Evolutionary conservation across 2,329 filamentous ascomycete species (phyloP), one percentile per base, ranked within the genome.

Genomic region (Macrophomina phaseolina): DNA sequence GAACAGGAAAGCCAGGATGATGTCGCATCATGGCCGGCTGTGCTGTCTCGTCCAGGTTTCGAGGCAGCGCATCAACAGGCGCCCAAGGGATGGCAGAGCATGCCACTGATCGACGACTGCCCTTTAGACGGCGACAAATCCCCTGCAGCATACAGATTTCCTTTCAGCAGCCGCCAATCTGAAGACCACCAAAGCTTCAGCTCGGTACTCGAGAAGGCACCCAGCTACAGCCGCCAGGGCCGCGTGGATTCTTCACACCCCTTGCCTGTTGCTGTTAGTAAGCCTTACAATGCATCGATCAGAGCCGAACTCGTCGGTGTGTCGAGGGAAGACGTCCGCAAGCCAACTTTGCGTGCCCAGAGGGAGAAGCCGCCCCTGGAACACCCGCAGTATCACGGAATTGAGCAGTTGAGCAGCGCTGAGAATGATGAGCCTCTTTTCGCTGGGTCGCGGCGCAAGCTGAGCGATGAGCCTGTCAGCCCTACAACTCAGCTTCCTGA

Each of bases 121-220:
- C 3, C n/a, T 18, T 28, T 45, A 12, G 30, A 38, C 11, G 32
- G 30, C 14, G 32, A 36, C 14, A 38, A 5, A 11, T 28, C 30
- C 28, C 11, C 14, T 2, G 42, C n/a, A 30, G 30, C 42, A 2
- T 62, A 61, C 32, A 62, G 58, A 14, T 62, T 62, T 30, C 58
- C 58, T 6, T 62, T 62, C 28, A 28, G n/a, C 28, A 40, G 55
- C 9, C 23, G 38, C 11, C 23, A 34, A n/a, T 48, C 58, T 23
- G 58, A 62, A 34, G 58, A 62, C 30, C 45, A 38, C 16, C 58
- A 62, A 38, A 62, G 58, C 42, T 34, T 61, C 56, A 46, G 34
- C 30, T 60, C 38, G 9, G 58, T 9, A 16, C 8, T 30, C 8
- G 58, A 62, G 32, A 62, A 49, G 42, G 58, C 58, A 1, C 46